phyloP scores from a whole-genome alignment of 2,329 filamentous ascomycete species.

The Fusarium sterilihyphosum region DNA sequence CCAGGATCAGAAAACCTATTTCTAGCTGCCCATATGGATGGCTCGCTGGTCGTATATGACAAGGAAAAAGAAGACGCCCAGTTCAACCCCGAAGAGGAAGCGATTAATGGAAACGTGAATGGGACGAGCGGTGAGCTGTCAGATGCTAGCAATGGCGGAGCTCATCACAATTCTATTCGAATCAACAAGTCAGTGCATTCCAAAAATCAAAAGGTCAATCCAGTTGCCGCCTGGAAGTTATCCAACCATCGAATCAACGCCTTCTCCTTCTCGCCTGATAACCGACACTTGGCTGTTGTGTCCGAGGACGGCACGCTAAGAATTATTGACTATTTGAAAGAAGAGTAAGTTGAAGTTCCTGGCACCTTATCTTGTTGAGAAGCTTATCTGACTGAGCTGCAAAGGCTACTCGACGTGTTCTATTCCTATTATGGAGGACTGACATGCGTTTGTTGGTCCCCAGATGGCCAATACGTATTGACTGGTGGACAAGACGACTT shows the following conservation, averaged over 20 bases:
- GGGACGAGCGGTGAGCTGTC: slow-evolving; percentile 55
- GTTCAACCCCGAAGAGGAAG: slow-evolving; percentile 76
- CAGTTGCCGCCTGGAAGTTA: slow-evolving; percentile 90
- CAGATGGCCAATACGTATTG: slow-evolving; percentile 93
- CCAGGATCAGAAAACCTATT: slow-evolving; percentile 95
- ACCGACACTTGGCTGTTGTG: slow-evolving; percentile 85
- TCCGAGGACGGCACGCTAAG: slow-evolving; percentile 90
- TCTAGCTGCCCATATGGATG: slow-evolving; percentile 90
- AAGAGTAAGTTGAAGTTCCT: slow-evolving; percentile 70
- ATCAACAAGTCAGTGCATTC: slow-evolving; percentile 93
- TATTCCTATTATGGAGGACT: slow-evolving; percentile 94
- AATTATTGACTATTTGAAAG: slow-evolving; percentile 90
- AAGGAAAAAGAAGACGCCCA: slow-evolving; percentile 93
- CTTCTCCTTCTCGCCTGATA: slow-evolving; percentile 92
- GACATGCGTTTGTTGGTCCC: slow-evolving; percentile 95
- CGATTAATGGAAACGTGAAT: slow-evolving; percentile 56
- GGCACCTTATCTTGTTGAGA: neutral
- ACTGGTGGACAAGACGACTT: slow-evolving; percentile 97
- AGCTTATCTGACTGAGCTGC: slow-evolving; percentile 23
- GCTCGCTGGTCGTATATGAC: slow-evolving; percentile 91
- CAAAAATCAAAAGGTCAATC: slow-evolving; percentile 92
- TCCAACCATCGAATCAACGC: slow-evolving; percentile 91
- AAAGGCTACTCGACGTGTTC: slow-evolving; percentile 88
- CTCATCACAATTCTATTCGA: slow-evolving; percentile 64
- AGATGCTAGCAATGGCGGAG: slow-evolving; percentile 47